Conservation (phyloP, 495 filamentous ascomycete species). For the Penicillium bovifimosum region DNA sequence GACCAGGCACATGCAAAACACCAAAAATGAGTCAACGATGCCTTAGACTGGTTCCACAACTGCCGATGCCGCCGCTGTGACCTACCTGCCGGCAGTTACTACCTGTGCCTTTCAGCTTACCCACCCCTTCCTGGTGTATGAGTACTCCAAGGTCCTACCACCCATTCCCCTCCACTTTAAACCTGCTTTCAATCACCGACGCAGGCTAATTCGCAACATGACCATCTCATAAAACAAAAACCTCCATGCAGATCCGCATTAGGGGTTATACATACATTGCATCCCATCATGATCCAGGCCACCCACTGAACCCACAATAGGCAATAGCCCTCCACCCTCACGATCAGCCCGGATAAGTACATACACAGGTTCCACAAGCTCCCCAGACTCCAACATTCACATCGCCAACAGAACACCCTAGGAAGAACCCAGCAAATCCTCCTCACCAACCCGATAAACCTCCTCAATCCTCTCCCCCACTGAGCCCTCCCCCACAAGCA, state of each 20-base stretch:
- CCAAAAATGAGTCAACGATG: slow-evolving; percentile 43
- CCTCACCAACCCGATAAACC: slow-evolving; percentile 34
- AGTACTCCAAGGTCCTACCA: background rate
- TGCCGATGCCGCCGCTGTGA: too few species aligned
- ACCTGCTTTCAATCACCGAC: background rate
- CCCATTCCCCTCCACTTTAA: background rate
- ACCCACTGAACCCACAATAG: background rate
- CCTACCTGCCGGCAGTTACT: background rate
- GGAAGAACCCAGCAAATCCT: slow-evolving; percentile 24
- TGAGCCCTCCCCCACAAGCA: slow-evolving; percentile 23
- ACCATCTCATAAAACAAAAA: background rate
- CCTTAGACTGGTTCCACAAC: slow-evolving; percentile 3
- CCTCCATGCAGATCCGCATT: background rate
- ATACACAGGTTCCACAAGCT: background rate
- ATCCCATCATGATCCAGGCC: background rate
- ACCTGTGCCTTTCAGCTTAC: too few species aligned
- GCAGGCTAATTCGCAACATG: background rate
- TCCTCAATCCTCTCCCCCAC: slow-evolving; percentile 37
- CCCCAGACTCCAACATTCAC: background rate
- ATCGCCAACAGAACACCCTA: background rate
- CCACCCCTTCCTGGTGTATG: background rate
- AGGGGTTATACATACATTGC: background rate
- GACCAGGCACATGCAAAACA: slow-evolving; percentile 56
- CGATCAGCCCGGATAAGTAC: background rate
- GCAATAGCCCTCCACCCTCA: background rate